Evolutionary conservation across 2,329 filamentous ascomycete species (phyloP).

Genomic region (Plenodomus biglobosus): DNA sequence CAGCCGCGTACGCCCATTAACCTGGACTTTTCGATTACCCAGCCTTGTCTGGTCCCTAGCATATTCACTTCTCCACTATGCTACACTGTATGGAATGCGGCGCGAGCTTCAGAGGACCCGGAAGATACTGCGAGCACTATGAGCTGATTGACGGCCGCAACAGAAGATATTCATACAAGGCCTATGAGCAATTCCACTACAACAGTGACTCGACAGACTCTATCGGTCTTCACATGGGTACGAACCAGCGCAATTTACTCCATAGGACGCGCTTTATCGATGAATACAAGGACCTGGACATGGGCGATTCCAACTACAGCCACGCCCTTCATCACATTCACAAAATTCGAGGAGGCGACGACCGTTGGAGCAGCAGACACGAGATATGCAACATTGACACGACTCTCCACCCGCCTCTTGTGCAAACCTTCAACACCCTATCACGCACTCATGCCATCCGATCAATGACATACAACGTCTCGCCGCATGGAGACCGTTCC

Average conservation of each 20-base stretch:
- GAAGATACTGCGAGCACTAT: constrained; percentile 16
- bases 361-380: not conserved
- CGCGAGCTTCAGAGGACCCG: constrained; percentile 10
- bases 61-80: constrained; percentile 8
- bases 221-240: constrained; percentile 6
- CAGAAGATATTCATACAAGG: not conserved
- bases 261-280: constrained; percentile 1
- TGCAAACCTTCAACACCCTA: constrained; percentile 12
- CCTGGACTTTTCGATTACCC: not conserved
- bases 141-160: constrained; percentile 1
- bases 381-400: not conserved
- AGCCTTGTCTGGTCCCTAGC: not conserved
- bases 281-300: not conserved
- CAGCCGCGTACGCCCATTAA: not conserved
- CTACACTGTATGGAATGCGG: constrained; percentile 14
- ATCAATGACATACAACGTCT: constrained; percentile 13
- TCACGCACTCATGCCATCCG: constrained; percentile 15
- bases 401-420: constrained; percentile 2
- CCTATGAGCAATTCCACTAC: constrained; percentile 5
- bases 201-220: constrained; percentile 8
- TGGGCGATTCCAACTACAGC: not conserved
- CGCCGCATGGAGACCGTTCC: constrained; percentile 8
- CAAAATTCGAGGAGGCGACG: not conserved
- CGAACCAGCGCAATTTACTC: not conserved
- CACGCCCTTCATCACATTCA: not conserved